Conservation (phyloP, 2,329 filamentous ascomycete species). For the Paecilomyces fulvus region DNA sequence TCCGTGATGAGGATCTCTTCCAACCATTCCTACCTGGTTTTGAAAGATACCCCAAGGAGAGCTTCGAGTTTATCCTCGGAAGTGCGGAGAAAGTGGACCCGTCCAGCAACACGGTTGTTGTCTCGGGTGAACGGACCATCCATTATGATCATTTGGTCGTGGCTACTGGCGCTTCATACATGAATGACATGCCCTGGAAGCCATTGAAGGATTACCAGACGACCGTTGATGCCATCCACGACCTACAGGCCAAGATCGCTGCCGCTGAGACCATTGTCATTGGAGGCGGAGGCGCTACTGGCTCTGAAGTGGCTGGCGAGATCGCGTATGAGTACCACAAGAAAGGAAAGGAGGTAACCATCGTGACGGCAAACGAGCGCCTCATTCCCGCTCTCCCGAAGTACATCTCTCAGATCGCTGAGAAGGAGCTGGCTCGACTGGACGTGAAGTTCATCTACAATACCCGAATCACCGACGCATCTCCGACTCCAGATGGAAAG, state of each 20-base stretch:
- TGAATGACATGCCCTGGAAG: slow-evolving; percentile 11
- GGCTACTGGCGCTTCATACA: slow-evolving; percentile 10
- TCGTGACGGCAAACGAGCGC: slow-evolving; percentile 3
- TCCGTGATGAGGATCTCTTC: slow-evolving; percentile 4
- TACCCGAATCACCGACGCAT: slow-evolving; percentile 3
- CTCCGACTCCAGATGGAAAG: neutral
- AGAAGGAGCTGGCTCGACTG: slow-evolving; percentile 8
- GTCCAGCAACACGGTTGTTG: slow-evolving; percentile 6
- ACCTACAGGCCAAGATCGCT: slow-evolving; percentile 9
- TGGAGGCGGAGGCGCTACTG: slow-evolving; percentile 25
- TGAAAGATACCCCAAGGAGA: slow-evolving; percentile 1
- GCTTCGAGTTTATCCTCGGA: slow-evolving; percentile 9
- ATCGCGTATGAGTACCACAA: slow-evolving; percentile 12
- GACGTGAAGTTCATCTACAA: slow-evolving; percentile 7
- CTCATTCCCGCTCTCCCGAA: slow-evolving; percentile 1
- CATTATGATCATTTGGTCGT: slow-evolving; percentile 14
- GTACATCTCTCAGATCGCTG: slow-evolving; percentile 4
- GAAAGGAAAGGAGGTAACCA: slow-evolving; percentile 7
- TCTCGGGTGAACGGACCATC: neutral
- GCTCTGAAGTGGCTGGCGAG: slow-evolving; percentile 26
- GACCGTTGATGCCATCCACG: slow-evolving; percentile 10
- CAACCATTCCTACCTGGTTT: slow-evolving; percentile 4
- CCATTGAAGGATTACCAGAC: slow-evolving; percentile 8
- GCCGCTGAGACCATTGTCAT: slow-evolving; percentile 20
- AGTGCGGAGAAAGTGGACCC: slow-evolving; percentile 1